Base-by-base conservation (phyloP, 345 rosid genomes). In the Garcia nutans region DNA sequence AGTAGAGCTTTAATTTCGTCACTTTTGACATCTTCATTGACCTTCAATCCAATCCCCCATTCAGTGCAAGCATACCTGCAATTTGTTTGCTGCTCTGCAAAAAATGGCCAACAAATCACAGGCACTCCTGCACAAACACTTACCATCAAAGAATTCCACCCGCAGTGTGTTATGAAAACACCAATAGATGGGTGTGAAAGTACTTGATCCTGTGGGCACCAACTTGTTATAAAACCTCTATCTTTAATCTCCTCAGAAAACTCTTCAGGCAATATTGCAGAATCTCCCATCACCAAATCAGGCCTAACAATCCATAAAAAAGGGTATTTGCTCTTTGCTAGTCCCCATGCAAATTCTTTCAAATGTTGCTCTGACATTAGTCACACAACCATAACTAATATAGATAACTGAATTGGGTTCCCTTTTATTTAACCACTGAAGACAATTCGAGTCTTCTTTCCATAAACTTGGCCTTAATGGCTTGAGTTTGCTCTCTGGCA, bases 271-370 rank as follows among this genome's bases (percentile, higher is more conserved):
- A 82, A 31, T 28, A 28, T 16, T 12, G 69, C 82, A 3, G 79
- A 68, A 10, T 70, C 71, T 1, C 83, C 84, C 66, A 10, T 63
- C 16, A 80, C 81, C 16, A 73, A 45, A 62, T 80, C 81, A 6
- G 78, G 63, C 73, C 83, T 73, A 4, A 82, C 33, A 6, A 85
- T 65, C 88, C 88, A 85, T 13, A 78, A n/a, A 71, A 85, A 80
- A 2, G 82, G 72, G 23, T 70, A 60, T 20, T 82, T 80, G 45
- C 77, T 65, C 3, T 78, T 73, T 0, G 86, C 86, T 23, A 82
- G 75, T 22, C 88, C 86, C 88, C 84, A 77, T 0, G 86, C 84
- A 55, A 85, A 82, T 65, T 85, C 86, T 31, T 47, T 75, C 70
- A 85, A 31, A 45, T 85, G 77, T 0, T 78, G 41, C 28, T 75